Base-by-base conservation (phyloP, 208 protist genomes). In the Porcisia deanei region DNA sequence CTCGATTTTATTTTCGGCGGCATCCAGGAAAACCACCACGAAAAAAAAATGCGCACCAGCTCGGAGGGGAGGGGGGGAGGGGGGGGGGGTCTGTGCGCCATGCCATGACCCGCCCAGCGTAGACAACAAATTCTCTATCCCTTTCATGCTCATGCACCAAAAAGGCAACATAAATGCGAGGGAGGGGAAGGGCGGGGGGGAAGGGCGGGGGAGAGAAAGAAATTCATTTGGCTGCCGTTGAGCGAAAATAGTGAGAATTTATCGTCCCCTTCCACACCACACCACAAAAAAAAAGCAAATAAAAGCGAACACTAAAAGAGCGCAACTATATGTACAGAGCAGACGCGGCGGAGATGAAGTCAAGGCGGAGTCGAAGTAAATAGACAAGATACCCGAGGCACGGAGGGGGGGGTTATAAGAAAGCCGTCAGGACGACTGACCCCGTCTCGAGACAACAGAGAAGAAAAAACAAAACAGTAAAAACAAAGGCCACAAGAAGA, bases 251-350 rank as follows among this genome's bases (percentile, higher is more conserved):
- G 1, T 14, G 47, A 14, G 47, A 52, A 5, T 52, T 52, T 12
- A 14, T 12, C 47, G 10, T 52, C 47, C 47, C n/a, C 41, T n/a
- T 8, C 18, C 39, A 37, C 52, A 0, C n/a, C 49, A 63, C 30
- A 18, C 16, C 39, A 45, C 37, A 65, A 10, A 18, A 12, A 55
- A 25, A 53, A 69, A 9, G 22, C 47, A 55, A 41, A 49, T 25
- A 55, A 39, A 54, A 30, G 37, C 25, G 6, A 20, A 79, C 41
- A 43, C 30, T 47, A 66, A 30, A 52, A 12, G 18, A 61, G 57
- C 57, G 14, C n/a, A n/a, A 61, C n/a, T 57, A 57, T 34, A 14
- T 57, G 45, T 43, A 43, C 47, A 57, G 66, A 71, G 66, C 47
- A 71, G 45, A 55, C 45, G 30, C 66, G 66, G 66, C 5, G 18